phyloP scores from a whole-genome alignment of 306 rosid species.

The Fragaria iinumae region DNA sequence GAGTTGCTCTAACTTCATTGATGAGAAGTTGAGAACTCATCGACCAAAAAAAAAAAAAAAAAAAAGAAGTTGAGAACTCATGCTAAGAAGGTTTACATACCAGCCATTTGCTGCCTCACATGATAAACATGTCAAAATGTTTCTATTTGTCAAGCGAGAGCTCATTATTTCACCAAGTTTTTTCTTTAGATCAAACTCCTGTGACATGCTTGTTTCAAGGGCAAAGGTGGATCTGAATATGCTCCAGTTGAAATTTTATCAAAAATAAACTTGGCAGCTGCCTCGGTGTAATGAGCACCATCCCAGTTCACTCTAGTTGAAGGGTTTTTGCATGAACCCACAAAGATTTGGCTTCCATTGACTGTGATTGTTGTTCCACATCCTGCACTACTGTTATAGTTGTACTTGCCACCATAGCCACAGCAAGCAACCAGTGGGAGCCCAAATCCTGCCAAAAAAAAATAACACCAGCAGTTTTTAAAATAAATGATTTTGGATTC shows the following conservation, averaged over 20 bases:
- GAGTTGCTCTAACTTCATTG: too few relatives aligned
- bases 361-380: conserved; percentile 36
- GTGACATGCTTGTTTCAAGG: conserved; percentile 40
- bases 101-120: too few relatives aligned
- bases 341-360: conserved; percentile 35
- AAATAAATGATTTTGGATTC: too few relatives aligned
- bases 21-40: too few relatives aligned
- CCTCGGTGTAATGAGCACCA: conserved; percentile 56
- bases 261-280: conserved; percentile 40
- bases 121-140: too few relatives aligned
- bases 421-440: conserved; percentile 41
- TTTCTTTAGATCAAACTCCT: not conserved
- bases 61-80: too few relatives aligned
- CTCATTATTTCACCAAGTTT: not conserved
- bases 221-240: conserved; percentile 44
- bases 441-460: conserved; percentile 44
- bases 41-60: too few relatives aligned
- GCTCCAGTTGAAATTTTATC: conserved; percentile 40
- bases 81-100: too few relatives aligned
- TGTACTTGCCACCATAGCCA: conserved; percentile 56
- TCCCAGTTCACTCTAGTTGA: conserved; percentile 43
- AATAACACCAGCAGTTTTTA: too few relatives aligned
- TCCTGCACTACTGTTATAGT: not conserved
- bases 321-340: conserved; percentile 39
- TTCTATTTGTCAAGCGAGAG: too few relatives aligned